Percentiles rank a stretch among this genome's conserved stretches.
phyloP scores from a whole-genome alignment of 1,139 yeast genomes.

The Hanseniaspora uvarum region DNA sequence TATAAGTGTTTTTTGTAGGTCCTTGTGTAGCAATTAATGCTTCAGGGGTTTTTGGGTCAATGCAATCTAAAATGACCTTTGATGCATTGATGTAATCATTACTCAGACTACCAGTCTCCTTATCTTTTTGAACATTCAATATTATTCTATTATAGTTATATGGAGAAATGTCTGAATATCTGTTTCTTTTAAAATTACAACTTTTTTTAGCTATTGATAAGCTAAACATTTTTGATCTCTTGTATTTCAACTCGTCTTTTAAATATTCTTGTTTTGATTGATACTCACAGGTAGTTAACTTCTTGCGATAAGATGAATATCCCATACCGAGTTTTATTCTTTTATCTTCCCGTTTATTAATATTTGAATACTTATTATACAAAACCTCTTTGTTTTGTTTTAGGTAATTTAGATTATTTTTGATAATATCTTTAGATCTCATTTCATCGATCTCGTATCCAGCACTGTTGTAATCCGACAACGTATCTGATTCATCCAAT shows the following conservation, averaged over 20 bases:
- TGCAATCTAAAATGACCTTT: slow-evolving; percentile 27
- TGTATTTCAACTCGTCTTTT: not conserved
- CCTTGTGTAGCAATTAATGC: slow-evolving; percentile 59
- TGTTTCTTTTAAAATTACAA: slow-evolving; percentile 35
- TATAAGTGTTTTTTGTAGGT: slow-evolving; percentile 52
- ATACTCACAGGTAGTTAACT: not conserved
- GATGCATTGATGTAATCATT: slow-evolving; percentile 43
- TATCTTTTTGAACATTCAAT: slow-evolving; percentile 29
- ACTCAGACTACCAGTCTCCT: slow-evolving; percentile 18
- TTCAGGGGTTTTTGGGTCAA: slow-evolving; percentile 24
- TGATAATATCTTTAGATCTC: not conserved
- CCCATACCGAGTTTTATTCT: slow-evolving; percentile 32
- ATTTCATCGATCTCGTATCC: not conserved
- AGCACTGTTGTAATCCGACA: slow-evolving; percentile 15
- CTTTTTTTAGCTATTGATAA: slow-evolving; percentile 25
- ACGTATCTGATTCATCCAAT: slow-evolving; percentile 8
- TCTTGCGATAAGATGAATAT: slow-evolving; percentile 23
- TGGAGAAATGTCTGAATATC: slow-evolving; percentile 51
- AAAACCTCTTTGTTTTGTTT: slow-evolving; percentile 25
- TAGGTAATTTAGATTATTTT: slow-evolving; percentile 21
- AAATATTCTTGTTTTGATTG: not conserved
- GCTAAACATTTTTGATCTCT: slow-evolving; percentile 27
- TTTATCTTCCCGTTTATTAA: slow-evolving; percentile 31
- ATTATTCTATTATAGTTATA: slow-evolving; percentile 48
- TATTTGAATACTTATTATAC: slow-evolving; percentile 26